These are phyloP conservation scores for Mycothermus thermophilus DNA, from an alignment of 495 filamentous ascomycete species.

Conservation along the genomic window DNA sequence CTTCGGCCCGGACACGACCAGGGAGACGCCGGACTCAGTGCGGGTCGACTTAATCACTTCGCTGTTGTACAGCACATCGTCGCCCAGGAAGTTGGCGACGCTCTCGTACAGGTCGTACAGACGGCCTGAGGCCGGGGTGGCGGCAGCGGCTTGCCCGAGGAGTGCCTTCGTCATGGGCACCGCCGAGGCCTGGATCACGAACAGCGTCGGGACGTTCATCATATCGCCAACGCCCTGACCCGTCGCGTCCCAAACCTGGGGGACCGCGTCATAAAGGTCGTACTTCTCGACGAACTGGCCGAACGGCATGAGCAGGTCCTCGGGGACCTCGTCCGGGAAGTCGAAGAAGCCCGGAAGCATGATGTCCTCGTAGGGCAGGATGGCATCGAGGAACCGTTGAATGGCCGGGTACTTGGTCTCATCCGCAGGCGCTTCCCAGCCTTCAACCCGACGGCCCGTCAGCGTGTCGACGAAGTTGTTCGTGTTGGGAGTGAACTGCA, in stretches of 20 bases:
- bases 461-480: slow-evolving; percentile 25
- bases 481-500: slow-evolving; percentile 6
- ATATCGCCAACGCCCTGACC: slow-evolving; percentile 27
- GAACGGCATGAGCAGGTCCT: slow-evolving; percentile 32
- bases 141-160: slow-evolving; percentile 8
- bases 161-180: slow-evolving; percentile 20
- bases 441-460: slow-evolving; percentile 16
- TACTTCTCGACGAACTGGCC: slow-evolving; percentile 28
- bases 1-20: slow-evolving; percentile 18
- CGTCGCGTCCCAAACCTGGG: slow-evolving; percentile 12
- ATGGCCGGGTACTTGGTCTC: slow-evolving; percentile 15
- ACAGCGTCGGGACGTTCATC: slow-evolving; percentile 23
- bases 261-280: slow-evolving; percentile 4
- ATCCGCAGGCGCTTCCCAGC: slow-evolving; percentile 3
- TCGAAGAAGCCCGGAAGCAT: slow-evolving; percentile 24
- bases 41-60: slow-evolving; percentile 17
- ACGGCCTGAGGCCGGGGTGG: slow-evolving; percentile 18
- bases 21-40: slow-evolving; percentile 12
- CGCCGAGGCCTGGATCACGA: slow-evolving; percentile 25
- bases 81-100: slow-evolving; percentile 17
- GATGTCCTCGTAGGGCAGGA: slow-evolving; percentile 23
- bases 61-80: slow-evolving; percentile 26
- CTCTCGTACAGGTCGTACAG: slow-evolving; percentile 27
- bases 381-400: slow-evolving; percentile 19
- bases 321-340: slow-evolving; percentile 23